Evolutionary conservation across 148 eudicot species (phyloP), one percentile per base, ranked within the genome.

Genomic region (Chenopodium suecicum): DNA sequence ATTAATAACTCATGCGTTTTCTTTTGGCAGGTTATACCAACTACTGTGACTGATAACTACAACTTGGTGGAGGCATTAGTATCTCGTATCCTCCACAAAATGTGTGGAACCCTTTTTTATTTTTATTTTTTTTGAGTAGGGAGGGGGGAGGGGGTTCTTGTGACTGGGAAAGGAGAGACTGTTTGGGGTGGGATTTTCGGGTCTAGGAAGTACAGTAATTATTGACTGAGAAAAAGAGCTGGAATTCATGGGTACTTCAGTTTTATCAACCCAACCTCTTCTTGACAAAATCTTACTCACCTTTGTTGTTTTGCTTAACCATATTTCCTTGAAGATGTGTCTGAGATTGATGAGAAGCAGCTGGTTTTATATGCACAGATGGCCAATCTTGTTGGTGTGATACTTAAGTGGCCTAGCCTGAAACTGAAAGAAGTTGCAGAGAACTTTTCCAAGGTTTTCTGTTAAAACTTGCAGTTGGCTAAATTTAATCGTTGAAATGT

Each of bases 311-410:
- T 73, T 80, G 29, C 87, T 89, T 91, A 87, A 87, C 86, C 63
- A 56, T 13, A 50, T 56, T 82, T 56, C 44, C 76, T 67, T 82
- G 10, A 82, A 95, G 99, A 96, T 81, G 91, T 96, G 89, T 82
- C 98, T 64, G 90, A 92, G 41, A 79, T 96, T 52, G 86, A 88
- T 32, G 97, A 94, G 87, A 88, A 94, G 83, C 97, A 94, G 79
- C 76, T 94, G 84, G 77, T 96, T 67, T 81, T 96, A 85, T 96
- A 92, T 73, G 99, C 99, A 27, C 99, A 96, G 88, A 94, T 96
- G 99, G 99, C 98, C 80, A 94, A 90, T 82, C 98, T 94, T 84
- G 93, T 96, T 44, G 87, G 75, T 63, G 82, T 81, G 79, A 89
- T 91, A 80, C 94, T 94, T 79, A 90, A 88, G 63, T 88, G 91